Evolutionary conservation across 176 grass and related monocot species (phyloP), one percentile per base, ranked within the genome.

Genomic region (Dactylis glomerata): DNA sequence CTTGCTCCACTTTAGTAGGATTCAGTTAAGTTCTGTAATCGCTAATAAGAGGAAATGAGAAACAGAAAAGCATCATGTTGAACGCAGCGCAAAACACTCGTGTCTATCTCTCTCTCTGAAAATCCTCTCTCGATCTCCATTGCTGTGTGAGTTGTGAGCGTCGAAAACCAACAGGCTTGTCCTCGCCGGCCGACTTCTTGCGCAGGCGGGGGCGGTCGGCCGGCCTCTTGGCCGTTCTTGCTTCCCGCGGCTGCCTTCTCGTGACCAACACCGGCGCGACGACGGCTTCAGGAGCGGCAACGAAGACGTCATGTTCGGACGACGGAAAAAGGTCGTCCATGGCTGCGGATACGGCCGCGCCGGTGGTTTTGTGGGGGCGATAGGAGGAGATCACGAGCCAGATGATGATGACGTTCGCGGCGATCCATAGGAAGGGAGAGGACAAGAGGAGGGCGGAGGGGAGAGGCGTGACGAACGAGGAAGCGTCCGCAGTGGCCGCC

Each of bases 341-440:
- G 47, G 51, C 51, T 16, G 3, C 22, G 1, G 40, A 19, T 0
- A 74, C 72, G 42, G 59, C 14, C 5, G 17, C 22, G 10, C 5
- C 54, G 1, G 44, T 9, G 41, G 41, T 42, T 42, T 42, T 72
- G 55, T 45, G 6, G 20, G 37, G 61, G 13, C 49, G 68, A 59
- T 83, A 83, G 19, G 85, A 65, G 8, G 85, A 82, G 64, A 90
- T n/a, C n/a, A n/a, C 17, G 44, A 72, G 85, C 89, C 78, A 94
- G 30, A 90, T 1, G 66, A 97, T 17, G 79, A 97, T 94, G 32
- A 63, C 45, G 75, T 94, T 88, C 22, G 89, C 94, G 0, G 85
- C 20, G 57, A 90, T 10, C 94, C 89, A 92, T 13, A 82, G 57
- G 74, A 82, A 68, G 24, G 30, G 2, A 0, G 28, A 36, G 24